These are phyloP conservation scores for Veloboletus limbatus DNA, from an alignment of 1,284 basidiomycete species.

Conservation along the genomic window DNA sequence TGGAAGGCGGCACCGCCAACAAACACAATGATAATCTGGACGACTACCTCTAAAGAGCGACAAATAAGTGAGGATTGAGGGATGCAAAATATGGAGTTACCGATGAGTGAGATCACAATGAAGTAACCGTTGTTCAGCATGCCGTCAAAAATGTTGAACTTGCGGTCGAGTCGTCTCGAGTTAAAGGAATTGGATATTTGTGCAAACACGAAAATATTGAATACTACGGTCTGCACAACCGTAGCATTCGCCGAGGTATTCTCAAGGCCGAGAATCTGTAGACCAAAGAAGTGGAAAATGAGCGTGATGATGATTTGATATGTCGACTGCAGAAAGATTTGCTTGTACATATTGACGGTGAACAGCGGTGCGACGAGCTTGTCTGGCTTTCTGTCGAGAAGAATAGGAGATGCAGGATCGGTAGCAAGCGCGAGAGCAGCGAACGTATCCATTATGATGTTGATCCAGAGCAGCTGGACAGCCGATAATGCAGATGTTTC, in stretches of 20 bases:
- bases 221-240: constrained; percentile 83
- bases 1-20: constrained; percentile 91
- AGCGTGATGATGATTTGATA: constrained; percentile 88
- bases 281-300: constrained; percentile 86
- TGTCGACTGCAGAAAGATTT: constrained; percentile 86
- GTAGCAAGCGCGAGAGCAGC: constrained; percentile 96
- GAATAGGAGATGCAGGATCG: constrained; percentile 81
- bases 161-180: constrained; percentile 81
- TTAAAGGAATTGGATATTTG: constrained; percentile 97
- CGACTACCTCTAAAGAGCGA: constrained; percentile 65
- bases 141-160: constrained; percentile 88
- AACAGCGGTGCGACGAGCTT: constrained; percentile 87
- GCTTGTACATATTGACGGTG: constrained; percentile 91
- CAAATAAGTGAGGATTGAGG: not conserved
- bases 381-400: constrained; percentile 90
- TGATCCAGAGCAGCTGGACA: constrained; percentile 96
- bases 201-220: constrained; percentile 96
- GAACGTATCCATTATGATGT: constrained; percentile 98
- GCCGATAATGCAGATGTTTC: constrained; percentile 89
- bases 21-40: constrained; percentile 89
- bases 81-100: constrained; percentile 40
- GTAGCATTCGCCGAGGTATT: constrained; percentile 42
- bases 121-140: constrained; percentile 84
- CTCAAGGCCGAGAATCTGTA: constrained; percentile 65
- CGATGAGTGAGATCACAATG: constrained; percentile 81